Percentiles rank a stretch among this genome's conserved stretches.
These are phyloP conservation scores for Pestalotiopsis sp. DNA, from an alignment of 2,329 filamentous ascomycete species.

Conservation along the genomic window DNA sequence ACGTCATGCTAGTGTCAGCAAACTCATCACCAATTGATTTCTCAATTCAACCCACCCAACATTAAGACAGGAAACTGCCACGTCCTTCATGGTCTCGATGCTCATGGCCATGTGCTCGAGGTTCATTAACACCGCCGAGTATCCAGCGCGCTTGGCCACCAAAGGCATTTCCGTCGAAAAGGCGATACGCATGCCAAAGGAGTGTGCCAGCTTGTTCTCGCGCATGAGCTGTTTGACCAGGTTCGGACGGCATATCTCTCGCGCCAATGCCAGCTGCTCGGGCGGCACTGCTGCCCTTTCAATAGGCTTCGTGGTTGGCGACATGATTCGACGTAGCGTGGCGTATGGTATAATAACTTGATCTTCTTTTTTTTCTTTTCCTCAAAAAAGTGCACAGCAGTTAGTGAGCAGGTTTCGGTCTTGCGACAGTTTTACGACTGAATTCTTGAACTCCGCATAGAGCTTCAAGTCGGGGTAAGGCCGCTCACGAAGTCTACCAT, in stretches of 20 bases:
- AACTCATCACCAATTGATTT: neutral
- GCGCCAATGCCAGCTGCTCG: constrained; percentile 12
- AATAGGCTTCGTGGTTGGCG: neutral
- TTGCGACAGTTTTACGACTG: too few relatives aligned
- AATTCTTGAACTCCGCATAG: neutral
- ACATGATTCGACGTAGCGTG: neutral
- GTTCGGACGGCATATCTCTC: constrained; percentile 14
- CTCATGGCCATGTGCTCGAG: constrained; percentile 18
- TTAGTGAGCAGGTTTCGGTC: neutral
- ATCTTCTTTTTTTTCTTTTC: too few relatives aligned
- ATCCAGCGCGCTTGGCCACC: constrained; percentile 14
- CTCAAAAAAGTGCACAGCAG: neutral
- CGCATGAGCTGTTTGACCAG: constrained; percentile 16
- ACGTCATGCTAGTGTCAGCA: neutral
- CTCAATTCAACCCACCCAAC: constrained; percentile 12
- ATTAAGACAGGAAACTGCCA: constrained; percentile 15
- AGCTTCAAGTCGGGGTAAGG: neutral
- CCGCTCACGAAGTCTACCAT: neutral
- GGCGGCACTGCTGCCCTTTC: constrained; percentile 5
- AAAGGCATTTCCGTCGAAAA: constrained; percentile 17
- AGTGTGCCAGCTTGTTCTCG: constrained; percentile 15
- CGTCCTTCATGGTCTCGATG: constrained; percentile 17
- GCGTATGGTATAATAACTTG: neutral
- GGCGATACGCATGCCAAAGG: constrained; percentile 15
- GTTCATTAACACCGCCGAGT: constrained; percentile 16